Conservation (phyloP, 2,329 filamentous ascomycete species). For the Chaetomiaceae sp. region DNA sequence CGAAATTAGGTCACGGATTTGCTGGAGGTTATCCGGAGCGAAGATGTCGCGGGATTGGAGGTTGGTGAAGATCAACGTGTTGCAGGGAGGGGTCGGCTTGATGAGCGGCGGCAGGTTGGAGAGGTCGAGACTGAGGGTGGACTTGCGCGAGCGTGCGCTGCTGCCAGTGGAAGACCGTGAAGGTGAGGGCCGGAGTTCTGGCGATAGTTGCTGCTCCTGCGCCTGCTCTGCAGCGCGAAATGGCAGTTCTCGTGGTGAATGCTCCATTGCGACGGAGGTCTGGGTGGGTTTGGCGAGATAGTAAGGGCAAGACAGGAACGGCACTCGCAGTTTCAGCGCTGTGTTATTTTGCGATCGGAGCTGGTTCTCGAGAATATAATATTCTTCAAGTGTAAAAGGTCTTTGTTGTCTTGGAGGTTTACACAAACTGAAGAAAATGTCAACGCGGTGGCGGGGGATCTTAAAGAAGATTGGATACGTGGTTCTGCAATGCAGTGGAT, state of each 20-base stretch:
- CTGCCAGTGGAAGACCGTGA: slow-evolving; percentile 45
- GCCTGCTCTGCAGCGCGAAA: neutral
- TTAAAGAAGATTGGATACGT: too few species aligned
- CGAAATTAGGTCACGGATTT: slow-evolving; percentile 67
- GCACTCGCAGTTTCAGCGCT: too few species aligned
- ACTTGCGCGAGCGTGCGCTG: slow-evolving; percentile 41
- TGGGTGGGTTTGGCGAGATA: neutral
- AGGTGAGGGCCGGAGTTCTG: slow-evolving; percentile 25
- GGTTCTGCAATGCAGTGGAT: neutral
- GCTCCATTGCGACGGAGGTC: slow-evolving; percentile 17
- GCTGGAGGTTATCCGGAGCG: slow-evolving; percentile 66
- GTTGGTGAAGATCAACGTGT: slow-evolving; percentile 82
- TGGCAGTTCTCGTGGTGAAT: slow-evolving; percentile 4
- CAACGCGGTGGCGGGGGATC: too few species aligned
- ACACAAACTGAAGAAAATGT: too few species aligned
- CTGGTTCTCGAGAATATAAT: too few species aligned
- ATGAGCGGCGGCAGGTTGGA: slow-evolving; percentile 65
- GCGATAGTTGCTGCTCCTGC: slow-evolving; percentile 7
- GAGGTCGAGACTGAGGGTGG: slow-evolving; percentile 66
- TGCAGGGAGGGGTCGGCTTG: slow-evolving; percentile 70
- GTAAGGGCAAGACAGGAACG: too few species aligned
- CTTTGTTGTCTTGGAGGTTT: too few species aligned
- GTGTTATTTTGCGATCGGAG: too few species aligned
- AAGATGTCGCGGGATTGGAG: slow-evolving; percentile 71
- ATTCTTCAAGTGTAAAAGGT: too few species aligned